Evolutionary conservation across 805 yeast species (phyloP).

Genomic region (Saturnispora quitensis): DNA sequence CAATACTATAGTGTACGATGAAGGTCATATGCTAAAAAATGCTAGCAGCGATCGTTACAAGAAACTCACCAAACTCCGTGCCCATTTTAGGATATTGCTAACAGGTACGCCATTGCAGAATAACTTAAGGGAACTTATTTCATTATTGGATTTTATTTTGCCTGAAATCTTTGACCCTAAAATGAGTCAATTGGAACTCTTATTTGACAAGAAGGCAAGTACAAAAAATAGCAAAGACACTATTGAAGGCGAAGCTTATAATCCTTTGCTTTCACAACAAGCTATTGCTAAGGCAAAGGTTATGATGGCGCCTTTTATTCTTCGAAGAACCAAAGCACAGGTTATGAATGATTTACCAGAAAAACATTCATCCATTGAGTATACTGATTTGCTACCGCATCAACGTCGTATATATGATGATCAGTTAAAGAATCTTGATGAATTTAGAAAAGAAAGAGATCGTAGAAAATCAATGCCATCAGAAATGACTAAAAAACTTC

Average conservation of each 20-base stretch:
- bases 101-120: conserved; percentile 98
- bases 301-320: conserved; percentile 97
- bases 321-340: conserved; percentile 86
- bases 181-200: conserved; percentile 68
- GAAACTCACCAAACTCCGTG: conserved; percentile 76
- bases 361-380: conserved; percentile 54
- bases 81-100: conserved; percentile 73
- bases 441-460: conserved; percentile 34
- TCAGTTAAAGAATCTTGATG: conserved; percentile 40
- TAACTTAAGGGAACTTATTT: conserved; percentile 81
- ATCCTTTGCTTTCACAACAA: conserved; percentile 80
- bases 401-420: conserved; percentile 55
- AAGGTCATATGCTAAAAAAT: conserved; percentile 95
- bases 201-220: conserved; percentile 81
- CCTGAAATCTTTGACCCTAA: conserved; percentile 76
- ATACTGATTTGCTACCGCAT: conserved; percentile 50
- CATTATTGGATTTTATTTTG: conserved; percentile 81
- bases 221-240: conserved; percentile 39
- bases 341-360: conserved; percentile 84
- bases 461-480: conserved; percentile 29
- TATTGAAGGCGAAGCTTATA: conserved; percentile 39
- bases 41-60: conserved; percentile 78
- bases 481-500: conserved; percentile 28
- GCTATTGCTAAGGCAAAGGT: conserved; percentile 90
- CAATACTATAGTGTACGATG: conserved; percentile 89